Base-by-base conservation (phyloP, 805 yeast genomes). In the Geotrichum ghanense region DNA sequence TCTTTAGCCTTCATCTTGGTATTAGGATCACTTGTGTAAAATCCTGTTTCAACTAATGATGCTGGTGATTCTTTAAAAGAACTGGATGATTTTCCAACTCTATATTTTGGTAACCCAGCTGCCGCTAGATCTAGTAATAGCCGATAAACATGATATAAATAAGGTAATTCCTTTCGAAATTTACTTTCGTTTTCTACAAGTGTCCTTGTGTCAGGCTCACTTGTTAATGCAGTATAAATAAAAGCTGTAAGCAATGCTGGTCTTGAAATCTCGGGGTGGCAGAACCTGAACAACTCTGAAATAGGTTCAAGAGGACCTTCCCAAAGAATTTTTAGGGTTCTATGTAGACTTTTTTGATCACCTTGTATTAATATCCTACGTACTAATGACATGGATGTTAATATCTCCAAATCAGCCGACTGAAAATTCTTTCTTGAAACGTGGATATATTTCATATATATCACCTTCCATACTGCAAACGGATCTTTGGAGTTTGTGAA, bases 71-170 rank as follows among this genome's bases (percentile, higher is more conserved):
- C n/a, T n/a, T n/a, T n/a, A n/a, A n/a, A n/a, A n/a, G n/a, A n/a
- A n/a, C n/a, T n/a, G n/a, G n/a, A n/a, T n/a, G n/a, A n/a, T n/a
- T 5, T 31, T 31, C 16, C 19, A 19, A n/a, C 37, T 31, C 37
- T 6, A 19, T 6, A 31, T 31, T n/a, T 6, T 10, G 37, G 37
- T n/a, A 31, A 19, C 14, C 37, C 37, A n/a, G 37, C 37, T 6
- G 37, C 37, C 5, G 37, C 37, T 5, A 31, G 37, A 31, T 31
- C 37, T 12, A 31, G 37, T 12, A 31, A 12, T 12, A 31, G 17
- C 37, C 37, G 37, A 12, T 31, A 31, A 31, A 31, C 37, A 31
- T 31, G 37, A 31, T 31, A 31, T 19, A 31, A 31, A 31, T 31
- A 31, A n/a, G 37, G 37, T 12, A 31, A 12, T 12, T 31, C 37